These are phyloP conservation scores for Yamadazyma atmosphaerica DNA, from an alignment of 1,139 yeast species.

Conservation along the genomic window DNA sequence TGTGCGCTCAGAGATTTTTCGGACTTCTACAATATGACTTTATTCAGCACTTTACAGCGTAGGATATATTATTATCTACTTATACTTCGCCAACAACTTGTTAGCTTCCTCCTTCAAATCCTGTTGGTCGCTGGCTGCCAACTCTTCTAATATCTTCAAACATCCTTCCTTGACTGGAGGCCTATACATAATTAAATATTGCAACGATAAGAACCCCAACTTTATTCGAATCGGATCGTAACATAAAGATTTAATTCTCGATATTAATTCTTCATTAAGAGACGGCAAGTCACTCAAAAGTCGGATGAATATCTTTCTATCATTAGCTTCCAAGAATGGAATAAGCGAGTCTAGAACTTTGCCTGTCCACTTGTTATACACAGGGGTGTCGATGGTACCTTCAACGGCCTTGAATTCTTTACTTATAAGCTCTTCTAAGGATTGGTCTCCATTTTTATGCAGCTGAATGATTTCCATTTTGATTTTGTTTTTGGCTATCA, in stretches of 20 bases:
- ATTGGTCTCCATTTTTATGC: conserved; percentile 7
- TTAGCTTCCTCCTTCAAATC: conserved; percentile 58
- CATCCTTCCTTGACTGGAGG: conserved; percentile 78
- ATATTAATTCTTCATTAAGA: conserved; percentile 59
- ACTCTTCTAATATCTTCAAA: conserved; percentile 59
- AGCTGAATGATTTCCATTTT: conserved; percentile 18
- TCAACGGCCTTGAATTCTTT: conserved; percentile 11
- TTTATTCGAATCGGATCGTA: conserved; percentile 81
- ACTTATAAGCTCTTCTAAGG: conserved; percentile 11
- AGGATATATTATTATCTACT: too few relatives aligned
- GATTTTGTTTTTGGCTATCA: conserved; percentile 15
- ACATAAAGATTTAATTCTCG: conserved; percentile 70
- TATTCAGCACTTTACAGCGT: too few relatives aligned
- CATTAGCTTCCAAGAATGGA: conserved; percentile 79
- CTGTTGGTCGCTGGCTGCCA: conserved; percentile 51
- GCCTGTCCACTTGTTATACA: conserved; percentile 67
- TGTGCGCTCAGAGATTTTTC: too few relatives aligned
- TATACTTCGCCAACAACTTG: conserved; percentile 52
- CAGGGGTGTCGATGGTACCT: conserved; percentile 36
- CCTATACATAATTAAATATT: conserved; percentile 82
- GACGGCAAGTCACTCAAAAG: conserved; percentile 84
- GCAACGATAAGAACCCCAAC: conserved; percentile 78
- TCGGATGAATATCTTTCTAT: conserved; percentile 77
- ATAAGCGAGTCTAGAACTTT: conserved; percentile 76
- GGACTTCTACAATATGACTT: too few relatives aligned